A percentile compares a stretch with the other conserved stretches of the same genome.
Conservation (phyloP, 345 rosid species). For the Populus tremula region DNA sequence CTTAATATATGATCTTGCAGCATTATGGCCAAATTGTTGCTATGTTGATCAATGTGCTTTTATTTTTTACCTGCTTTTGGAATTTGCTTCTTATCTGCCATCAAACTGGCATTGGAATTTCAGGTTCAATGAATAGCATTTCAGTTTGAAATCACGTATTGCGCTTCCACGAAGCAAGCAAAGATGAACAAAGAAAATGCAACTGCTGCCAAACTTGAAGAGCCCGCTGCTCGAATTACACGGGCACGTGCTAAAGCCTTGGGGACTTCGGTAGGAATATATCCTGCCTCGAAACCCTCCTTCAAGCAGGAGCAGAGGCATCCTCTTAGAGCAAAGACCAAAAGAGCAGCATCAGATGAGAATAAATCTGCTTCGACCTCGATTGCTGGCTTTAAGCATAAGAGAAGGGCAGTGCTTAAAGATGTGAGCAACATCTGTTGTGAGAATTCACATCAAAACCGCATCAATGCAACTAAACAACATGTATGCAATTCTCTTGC, state of each 20-base stretch:
- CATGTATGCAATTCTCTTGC: conserved; percentile 5
- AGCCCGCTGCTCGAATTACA: conserved; percentile 47
- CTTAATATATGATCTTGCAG: background rate
- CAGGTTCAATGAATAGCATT: conserved; percentile 44
- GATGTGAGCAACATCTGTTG: conserved; percentile 60
- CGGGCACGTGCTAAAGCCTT: conserved; percentile 68
- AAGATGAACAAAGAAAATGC: conserved; percentile 62
- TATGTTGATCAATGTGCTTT: background rate
- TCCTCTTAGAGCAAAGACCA: conserved; percentile 30
- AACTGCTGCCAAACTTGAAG: conserved; percentile 38
- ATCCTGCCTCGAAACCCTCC: conserved; percentile 53
- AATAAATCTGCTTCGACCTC: conserved; percentile 35
- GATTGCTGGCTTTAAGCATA: conserved; percentile 43
- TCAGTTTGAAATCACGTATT: conserved; percentile 31
- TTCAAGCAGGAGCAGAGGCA: conserved; percentile 64
- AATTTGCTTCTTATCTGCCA: conserved; percentile 9
- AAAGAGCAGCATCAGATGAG: conserved; percentile 54
- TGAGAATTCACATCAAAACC: conserved; percentile 31
- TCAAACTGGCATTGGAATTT: conserved; percentile 14
- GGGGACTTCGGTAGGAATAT: conserved; percentile 43
- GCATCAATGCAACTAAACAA: conserved; percentile 33
- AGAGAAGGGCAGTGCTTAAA: conserved; percentile 75
- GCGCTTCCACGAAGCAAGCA: conserved; percentile 41
- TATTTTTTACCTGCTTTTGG: background rate
- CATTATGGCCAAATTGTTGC: background rate